Conservation (phyloP, 345 rosid species). For the Rhizophora mangle region DNA sequence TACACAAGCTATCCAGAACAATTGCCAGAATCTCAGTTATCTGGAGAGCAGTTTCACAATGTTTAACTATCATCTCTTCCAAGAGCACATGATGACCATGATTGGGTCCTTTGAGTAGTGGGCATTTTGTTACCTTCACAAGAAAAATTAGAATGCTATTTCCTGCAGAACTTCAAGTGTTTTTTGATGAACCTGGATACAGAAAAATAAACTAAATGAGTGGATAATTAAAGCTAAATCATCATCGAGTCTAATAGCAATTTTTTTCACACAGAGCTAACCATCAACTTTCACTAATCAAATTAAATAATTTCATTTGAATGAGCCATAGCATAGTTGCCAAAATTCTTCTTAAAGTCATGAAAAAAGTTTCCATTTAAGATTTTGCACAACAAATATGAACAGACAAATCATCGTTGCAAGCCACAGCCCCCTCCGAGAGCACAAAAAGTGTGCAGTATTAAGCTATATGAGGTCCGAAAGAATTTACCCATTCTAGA, state of each 20-base stretch:
- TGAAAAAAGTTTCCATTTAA: too few species aligned
- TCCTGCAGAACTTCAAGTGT: constrained; percentile 82
- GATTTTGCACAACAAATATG: too few species aligned
- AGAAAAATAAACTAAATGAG: constrained; percentile 8
- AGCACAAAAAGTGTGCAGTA: too few species aligned
- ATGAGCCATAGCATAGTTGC: too few species aligned
- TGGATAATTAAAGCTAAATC: background rate
- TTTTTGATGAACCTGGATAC: constrained; percentile 73
- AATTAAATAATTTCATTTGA: too few species aligned
- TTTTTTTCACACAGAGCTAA: too few species aligned
- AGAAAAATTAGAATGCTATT: constrained; percentile 57
- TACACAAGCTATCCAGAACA: background rate
- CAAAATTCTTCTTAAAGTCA: too few species aligned
- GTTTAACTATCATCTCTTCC: background rate
- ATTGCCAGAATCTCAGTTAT: background rate
- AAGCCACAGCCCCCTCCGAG: too few species aligned
- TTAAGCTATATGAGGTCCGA: background rate
- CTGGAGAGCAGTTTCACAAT: constrained; percentile 4
- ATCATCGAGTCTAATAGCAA: too few species aligned
- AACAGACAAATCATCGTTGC: too few species aligned
- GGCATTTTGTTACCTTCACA: constrained; percentile 9
- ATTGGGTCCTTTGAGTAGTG: background rate
- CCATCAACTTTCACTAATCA: too few species aligned
- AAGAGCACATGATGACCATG: background rate
- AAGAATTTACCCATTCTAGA: constrained; percentile 76